A percentile compares a stretch with the other conserved stretches of the same genome.
Conservation (phyloP, 495 filamentous ascomycete genomes). For the Parmelia sp. region DNA sequence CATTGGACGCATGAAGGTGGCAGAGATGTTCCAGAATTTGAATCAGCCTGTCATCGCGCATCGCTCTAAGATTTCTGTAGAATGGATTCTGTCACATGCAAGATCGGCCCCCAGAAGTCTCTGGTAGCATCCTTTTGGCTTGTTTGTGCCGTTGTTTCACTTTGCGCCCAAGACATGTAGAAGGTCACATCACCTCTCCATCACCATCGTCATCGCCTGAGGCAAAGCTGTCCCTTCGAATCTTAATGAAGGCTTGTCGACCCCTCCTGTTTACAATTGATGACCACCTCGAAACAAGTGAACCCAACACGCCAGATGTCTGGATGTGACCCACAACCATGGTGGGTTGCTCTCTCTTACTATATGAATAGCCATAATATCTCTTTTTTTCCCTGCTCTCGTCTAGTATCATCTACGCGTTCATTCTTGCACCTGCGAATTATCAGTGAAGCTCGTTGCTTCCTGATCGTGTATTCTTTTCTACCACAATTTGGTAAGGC, state of each 20-base stretch:
- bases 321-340: neutral
- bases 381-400: neutral
- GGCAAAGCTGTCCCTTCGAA: neutral
- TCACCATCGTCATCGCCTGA: neutral
- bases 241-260: neutral
- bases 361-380: neutral
- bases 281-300: neutral
- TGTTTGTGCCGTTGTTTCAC: neutral
- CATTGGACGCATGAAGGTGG: no score
- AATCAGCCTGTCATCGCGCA: no score
- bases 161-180: constrained; percentile 1
- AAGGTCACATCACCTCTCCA: neutral
- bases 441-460: neutral
- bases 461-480: neutral
- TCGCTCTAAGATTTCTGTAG: no score
- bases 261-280: neutral
- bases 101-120: neutral
- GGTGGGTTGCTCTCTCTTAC: neutral
- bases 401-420: neutral
- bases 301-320: neutral
- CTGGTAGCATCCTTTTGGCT: neutral
- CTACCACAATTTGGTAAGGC: neutral
- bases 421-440: neutral
- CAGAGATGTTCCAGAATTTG: no score
- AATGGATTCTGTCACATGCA: neutral